Evolutionary conservation across 2,329 filamentous ascomycete genomes (phyloP), one percentile per base, ranked within the genome.

Genomic region (Teratosphaeria gauchensis): DNA sequence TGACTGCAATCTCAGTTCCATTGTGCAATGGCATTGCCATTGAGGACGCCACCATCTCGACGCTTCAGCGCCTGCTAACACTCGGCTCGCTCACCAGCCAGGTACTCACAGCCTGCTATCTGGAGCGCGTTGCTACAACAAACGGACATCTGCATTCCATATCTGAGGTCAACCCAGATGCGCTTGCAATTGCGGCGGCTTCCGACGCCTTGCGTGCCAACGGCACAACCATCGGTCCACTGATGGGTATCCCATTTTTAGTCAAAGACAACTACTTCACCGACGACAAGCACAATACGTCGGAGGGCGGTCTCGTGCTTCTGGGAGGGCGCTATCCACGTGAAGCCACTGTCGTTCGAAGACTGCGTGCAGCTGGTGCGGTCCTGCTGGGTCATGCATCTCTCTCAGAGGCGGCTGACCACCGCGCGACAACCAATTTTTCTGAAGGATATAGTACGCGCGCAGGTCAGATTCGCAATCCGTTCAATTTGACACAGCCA

Each of bases 1-100:
- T 42, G 35, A 42, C 11, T 4, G 9, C 35, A 42, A 16, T 16
- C 35, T 35, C 9, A 42, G 35, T 89, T 85, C 77, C 76, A 0
- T 69, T 69, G 12, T 90, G 87, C 69, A 72, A 80, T 58, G 80
- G 79, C 9, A 78, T 88, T 63, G 74, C 76, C 54, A 75, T 90
- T 16, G 84, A 88, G 71, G 87, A 90, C 69, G 85, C 85, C 16
- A 85, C 82, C 6, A 86, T 90, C 61, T 84, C 88, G 62, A 74
- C 86, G 60, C 79, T 91, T 65, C 86, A 89, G 65, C 66, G 72
- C 4, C 80, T 80, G 32, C 78, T 89, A 77, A 64, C 64, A 6
- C 71, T 72, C n/a, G 81, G 82, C 4, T 74, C 68, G 11, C 72
- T 89, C 59, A 86, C 81, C 0, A 81, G 80, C 19, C 77, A 80